Evolutionary conservation across 164 flowering plant genomes (phyloP), one percentile per base, ranked within the genome.

Genomic region (Akebia trifoliata): DNA sequence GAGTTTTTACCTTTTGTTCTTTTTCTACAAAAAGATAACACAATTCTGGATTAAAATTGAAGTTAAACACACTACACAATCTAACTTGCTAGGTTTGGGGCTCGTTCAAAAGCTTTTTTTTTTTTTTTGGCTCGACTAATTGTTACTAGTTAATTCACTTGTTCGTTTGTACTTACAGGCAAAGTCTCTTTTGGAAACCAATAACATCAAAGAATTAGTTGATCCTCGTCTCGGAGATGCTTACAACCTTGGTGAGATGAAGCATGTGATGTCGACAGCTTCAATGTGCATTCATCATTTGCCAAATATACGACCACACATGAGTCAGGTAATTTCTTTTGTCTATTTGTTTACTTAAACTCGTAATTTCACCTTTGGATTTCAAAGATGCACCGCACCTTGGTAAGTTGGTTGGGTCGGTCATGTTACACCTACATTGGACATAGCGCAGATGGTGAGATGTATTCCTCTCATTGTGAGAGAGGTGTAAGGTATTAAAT

Each of bases 251-350:
- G 24, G 25, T 6, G 93, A 94, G 68, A 76, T 94, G 87, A 81
- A 77, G 43, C 77, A 83, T 4, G 74, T 74, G 14, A 80, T 80
- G 79, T 42, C 60, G 8, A 66, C 83, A 3, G 99, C 99, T 35
- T 84, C 86, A 15, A 57, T 75, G 78, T 93, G 99, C 88, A 80
- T 87, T 46, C 80, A 82, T 43, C 94, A 93, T 53, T 54, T 72
- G 51, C 69, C 91, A 12, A 51, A 68, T 31, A 62, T 32, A 71
- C 81, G 99, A 8, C 99, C 97, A 4, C 45, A 65, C 71, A 93
- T 93, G 99, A 77, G 45, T 0, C 54, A 62, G 82, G 99, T 90
- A 49, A 44, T 61, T 6, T 22, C 15, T 14, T 2, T n/a, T 39
- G n/a, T 7, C 4, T 32, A 20, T 29, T 20, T 11, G 32, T 4